Conservation (phyloP, 192 early-diverging fungal species). For the Pilobolus umbonatus region DNA sequence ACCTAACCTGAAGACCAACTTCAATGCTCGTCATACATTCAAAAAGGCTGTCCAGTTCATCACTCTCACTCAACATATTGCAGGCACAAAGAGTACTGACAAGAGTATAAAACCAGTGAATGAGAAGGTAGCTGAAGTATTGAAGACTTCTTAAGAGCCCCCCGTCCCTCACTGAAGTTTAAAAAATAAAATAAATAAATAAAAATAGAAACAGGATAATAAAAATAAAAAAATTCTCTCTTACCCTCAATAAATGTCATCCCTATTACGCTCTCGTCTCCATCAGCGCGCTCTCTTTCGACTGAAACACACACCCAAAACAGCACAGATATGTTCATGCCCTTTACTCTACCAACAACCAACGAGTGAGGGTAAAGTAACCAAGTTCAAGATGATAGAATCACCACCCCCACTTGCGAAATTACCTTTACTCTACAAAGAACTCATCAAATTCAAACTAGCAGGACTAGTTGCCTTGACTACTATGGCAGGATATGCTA, state of each 20-base stretch:
- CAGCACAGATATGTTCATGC: no score
- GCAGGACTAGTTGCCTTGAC: slow-evolving; percentile 88
- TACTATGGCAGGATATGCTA: slow-evolving; percentile 91
- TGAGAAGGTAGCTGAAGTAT: slow-evolving; percentile 30
- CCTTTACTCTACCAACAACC: no score
- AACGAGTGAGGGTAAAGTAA: no score
- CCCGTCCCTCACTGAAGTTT: neutral
- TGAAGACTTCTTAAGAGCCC: slow-evolving; percentile 3
- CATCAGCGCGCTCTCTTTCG: no score
- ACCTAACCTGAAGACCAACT: slow-evolving; percentile 58
- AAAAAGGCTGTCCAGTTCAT: slow-evolving; percentile 55
- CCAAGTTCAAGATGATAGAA: neutral
- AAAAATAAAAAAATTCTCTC: no score
- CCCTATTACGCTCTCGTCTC: no score
- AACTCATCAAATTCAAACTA: slow-evolving; percentile 83
- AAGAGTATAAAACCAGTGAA: slow-evolving; percentile 27
- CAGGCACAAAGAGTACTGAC: neutral
- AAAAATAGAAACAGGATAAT: neutral
- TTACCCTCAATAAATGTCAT: no score
- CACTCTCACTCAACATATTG: slow-evolving; percentile 24
- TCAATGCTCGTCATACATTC: slow-evolving; percentile 66
- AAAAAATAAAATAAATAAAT: neutral
- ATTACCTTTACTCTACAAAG: slow-evolving; percentile 52
- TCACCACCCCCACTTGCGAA: slow-evolving; percentile 22
- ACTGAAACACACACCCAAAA: no score